A percentile compares a stretch with the other conserved stretches of the same genome.
These are phyloP conservation scores for Lactarius quietus DNA, from an alignment of 768 basidiomycete species.

Conservation along the genomic window DNA sequence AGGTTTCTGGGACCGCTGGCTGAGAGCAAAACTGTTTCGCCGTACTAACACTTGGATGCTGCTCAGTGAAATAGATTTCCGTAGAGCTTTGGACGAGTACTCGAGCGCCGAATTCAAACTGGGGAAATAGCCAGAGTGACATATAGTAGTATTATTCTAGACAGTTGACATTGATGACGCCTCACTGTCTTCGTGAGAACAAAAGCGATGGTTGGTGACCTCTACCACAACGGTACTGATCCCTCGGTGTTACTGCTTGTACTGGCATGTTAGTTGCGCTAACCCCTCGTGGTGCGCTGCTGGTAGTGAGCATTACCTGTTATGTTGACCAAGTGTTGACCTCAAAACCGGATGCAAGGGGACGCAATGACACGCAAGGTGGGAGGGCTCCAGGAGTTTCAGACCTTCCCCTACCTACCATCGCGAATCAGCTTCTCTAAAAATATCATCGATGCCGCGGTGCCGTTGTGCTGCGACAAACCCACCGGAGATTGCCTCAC, in stretches of 20 bases:
- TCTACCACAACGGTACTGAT: too few relatives aligned
- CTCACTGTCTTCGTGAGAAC: neutral
- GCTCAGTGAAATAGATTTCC: constrained; percentile 49
- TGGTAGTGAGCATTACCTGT: neutral
- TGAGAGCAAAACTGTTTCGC: neutral
- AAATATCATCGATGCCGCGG: too few relatives aligned
- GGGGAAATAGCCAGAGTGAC: constrained; percentile 42
- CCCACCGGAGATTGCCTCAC: too few relatives aligned
- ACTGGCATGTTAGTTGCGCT: neutral
- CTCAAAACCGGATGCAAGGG: too few relatives aligned
- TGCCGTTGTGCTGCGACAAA: too few relatives aligned
- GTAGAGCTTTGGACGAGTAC: constrained; percentile 71
- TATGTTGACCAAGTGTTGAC: too few relatives aligned
- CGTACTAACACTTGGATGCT: constrained; percentile 26
- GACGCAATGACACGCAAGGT: too few relatives aligned
- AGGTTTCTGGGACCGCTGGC: constrained; percentile 9
- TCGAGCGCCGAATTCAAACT: constrained; percentile 72
- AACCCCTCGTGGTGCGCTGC: neutral
- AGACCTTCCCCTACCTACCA: too few relatives aligned
- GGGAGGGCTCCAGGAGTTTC: too few relatives aligned
- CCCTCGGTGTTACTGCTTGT: neutral
- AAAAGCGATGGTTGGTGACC: neutral
- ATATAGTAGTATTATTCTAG: neutral
- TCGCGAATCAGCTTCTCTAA: too few relatives aligned
- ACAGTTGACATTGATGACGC: neutral